A percentile compares a stretch with the other conserved stretches of the same genome.
Evolutionary conservation across 208 protist species (phyloP).

Genomic region (Wallacemonas sp.): DNA sequence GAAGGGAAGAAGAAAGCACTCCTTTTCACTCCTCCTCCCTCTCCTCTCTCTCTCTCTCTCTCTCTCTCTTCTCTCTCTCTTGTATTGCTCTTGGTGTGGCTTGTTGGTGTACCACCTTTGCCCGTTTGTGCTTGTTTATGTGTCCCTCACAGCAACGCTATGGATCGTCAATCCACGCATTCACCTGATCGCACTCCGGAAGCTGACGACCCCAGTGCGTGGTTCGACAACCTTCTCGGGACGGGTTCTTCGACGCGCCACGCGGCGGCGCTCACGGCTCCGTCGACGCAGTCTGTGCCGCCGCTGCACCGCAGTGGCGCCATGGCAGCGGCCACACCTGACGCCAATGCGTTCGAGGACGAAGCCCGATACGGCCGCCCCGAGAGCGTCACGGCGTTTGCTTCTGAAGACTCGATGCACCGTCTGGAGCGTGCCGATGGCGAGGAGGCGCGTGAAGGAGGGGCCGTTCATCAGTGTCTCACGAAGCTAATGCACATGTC

Average conservation of each 20-base stretch:
- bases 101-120: background rate
- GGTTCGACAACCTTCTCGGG: background rate
- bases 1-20: background rate
- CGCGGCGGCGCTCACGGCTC: too few relatives aligned
- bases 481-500: background rate
- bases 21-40: background rate
- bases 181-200: background rate
- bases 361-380: too few relatives aligned
- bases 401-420: too few relatives aligned
- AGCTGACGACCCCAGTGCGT: background rate
- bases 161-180: too few relatives aligned
- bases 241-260: background rate
- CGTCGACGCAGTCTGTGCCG: too few relatives aligned
- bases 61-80: background rate
- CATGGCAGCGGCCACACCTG: background rate
- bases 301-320: background rate
- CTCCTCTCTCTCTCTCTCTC: background rate
- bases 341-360: background rate
- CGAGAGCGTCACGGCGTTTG: too few relatives aligned
- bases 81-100: too few relatives aligned
- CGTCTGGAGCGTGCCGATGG: too few relatives aligned
- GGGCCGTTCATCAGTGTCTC: too few relatives aligned
- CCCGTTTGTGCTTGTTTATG: too few relatives aligned
- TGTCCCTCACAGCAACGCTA: too few relatives aligned
- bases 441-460: too few relatives aligned